phyloP scores from a whole-genome alignment of 2,329 filamentous ascomycete species.

The Colletotrichum scovillei region DNA sequence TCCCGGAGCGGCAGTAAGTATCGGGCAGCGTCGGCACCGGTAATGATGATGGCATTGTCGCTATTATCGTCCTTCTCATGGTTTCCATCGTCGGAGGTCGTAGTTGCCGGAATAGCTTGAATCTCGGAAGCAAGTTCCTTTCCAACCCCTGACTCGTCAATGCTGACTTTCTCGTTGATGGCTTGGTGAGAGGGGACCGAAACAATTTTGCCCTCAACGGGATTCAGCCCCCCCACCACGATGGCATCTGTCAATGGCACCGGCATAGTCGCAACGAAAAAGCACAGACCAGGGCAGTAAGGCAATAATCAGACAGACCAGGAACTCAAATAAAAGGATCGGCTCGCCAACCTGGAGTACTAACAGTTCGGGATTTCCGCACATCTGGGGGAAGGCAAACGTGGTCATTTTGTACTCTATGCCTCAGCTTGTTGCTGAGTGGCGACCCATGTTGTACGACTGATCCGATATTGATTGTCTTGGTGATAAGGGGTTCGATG shows the following conservation, averaged over 20 bases:
- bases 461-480: background rate
- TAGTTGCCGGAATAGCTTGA: constrained; percentile 27
- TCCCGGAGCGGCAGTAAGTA: constrained; percentile 64
- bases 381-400: background rate
- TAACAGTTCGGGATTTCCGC: background rate
- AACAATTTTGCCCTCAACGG: constrained; percentile 44
- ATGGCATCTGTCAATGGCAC: constrained; percentile 36
- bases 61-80: constrained; percentile 41
- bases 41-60: constrained; percentile 60
- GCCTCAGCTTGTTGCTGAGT: background rate
- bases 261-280: background rate
- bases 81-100: constrained; percentile 33
- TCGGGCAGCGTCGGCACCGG: constrained; percentile 60
- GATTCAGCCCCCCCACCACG: constrained; percentile 41
- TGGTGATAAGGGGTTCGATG: background rate
- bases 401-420: constrained; percentile 5
- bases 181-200: constrained; percentile 42
- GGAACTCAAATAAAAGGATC: background rate
- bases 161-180: constrained; percentile 45
- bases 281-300: background rate
- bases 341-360: background rate
- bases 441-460: background rate
- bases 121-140: constrained; percentile 40
- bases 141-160: constrained; percentile 16
- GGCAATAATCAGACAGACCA: background rate